Evolutionary conservation across 352 stramenopile species (phyloP), one percentile per base, ranked within the genome.

Genomic region (Pythium coloratum): DNA sequence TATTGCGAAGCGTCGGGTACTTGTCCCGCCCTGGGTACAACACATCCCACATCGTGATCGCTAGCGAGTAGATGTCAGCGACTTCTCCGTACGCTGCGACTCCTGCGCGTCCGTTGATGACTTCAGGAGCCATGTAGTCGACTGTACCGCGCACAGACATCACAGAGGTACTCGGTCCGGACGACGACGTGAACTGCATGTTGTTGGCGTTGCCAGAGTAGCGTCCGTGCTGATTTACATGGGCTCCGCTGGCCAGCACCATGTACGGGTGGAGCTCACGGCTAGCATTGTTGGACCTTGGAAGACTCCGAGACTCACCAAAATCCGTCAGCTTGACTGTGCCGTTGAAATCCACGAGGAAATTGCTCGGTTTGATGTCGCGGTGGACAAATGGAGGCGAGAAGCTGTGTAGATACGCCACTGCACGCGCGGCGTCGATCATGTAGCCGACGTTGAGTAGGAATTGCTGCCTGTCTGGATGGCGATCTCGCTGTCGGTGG

Each of bases 351-450:
- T 59, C 64, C n/a, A 71, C 76, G 9, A 95, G 81, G 56, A 96
- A 95, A 62, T 96, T 97, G 0, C 79, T 75, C 6, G 81, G 81
- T 26, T 92, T 90, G 59, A 92, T 92, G 50, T 92, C 84, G 16
- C 80, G 73, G 33, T 89, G 79, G 3, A 92, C 64, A 54, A 90
- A 90, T 2, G 84, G 70, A 2, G 84, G 84, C 2, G 81, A 85
- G 62, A 89, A 90, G 53, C 79, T 89, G 67, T 92, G 81, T 16
- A 92, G 61, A 66, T 90, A 90, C 6, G 84, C 80, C 7, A 89
- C 75, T 0, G 76, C 80, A 24, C 82, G 71, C 30, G 75, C 76
- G 18, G 73, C 78, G 24, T 92, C 84, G 1, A 90, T 36, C 77
- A 92, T 89, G 26, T 80, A 86, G n/a, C 66, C 73, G 32, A 92